Base-by-base conservation (phyloP, 805 yeast species). In the Vanderwaltozyma tropicalis region DNA sequence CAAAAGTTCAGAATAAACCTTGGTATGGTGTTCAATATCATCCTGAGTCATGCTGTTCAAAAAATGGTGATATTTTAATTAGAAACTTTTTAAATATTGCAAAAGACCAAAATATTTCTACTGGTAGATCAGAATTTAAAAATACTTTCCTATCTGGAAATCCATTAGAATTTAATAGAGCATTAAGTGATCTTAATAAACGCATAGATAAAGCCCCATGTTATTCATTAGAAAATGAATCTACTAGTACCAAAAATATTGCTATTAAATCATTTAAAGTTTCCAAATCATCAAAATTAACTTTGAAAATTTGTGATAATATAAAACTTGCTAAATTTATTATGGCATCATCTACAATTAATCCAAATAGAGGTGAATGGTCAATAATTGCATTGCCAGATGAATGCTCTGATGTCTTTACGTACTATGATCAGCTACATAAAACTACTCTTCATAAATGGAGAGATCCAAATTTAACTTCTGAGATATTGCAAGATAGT, bases 21-120 rank as follows among this genome's bases (percentile, higher is more conserved):
- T 82, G 81, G 63, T 89, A 68, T 56, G 98, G 95, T 0, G 96
- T 92, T 2, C 99, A 92, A 52, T 94, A 88, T 52, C 99, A 92
- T 52, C 98, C 98, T 0, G 99, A 92, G 53, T 86, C 96, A 1
- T 76, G 89, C 28, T 85, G 95, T 49, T 86, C 96, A 0, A 64
- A 68, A 12, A 49, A 62, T 33, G 98, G 98, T 2, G 67, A 53
- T 2, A 49, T 55, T 10, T 55, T 92, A 36, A 57, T 88, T 4
- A 44, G 48, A 9, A 83, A 82, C 52, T 89, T 89, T 54, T 32
- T 61, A 25, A 12, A 35, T 2, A 9, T 55, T 4, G 59, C 68
- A 0, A 22, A 37, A 1, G 28, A 32, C 0, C 47, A 45, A 41
- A 64, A 47, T 55, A 46, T 35, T 44, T 47, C 27, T 35, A 36